Conservation (phyloP, 306 rosid genomes). For the Bauhinia variegata region DNA sequence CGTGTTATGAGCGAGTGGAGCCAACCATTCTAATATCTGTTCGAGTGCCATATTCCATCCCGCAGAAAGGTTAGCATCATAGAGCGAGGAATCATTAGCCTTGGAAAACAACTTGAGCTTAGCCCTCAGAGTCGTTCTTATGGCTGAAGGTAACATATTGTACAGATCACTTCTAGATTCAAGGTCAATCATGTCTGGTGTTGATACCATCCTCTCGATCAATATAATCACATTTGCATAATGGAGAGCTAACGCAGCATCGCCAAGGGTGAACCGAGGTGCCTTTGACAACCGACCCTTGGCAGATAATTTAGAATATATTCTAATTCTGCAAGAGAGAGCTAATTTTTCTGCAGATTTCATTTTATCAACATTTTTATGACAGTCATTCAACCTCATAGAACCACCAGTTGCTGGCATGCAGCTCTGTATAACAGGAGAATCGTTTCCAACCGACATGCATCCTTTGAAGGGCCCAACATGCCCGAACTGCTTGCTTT, state of each 20-base stretch:
- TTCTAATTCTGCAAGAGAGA: constrained; percentile 37
- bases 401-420: constrained; percentile 55
- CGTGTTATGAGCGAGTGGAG: constrained; percentile 80
- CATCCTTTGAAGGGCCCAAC: constrained; percentile 55
- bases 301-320: constrained; percentile 52
- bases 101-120: constrained; percentile 56
- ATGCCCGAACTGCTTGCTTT: constrained; percentile 33
- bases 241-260: constrained; percentile 67
- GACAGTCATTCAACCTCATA: constrained; percentile 49
- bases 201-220: constrained; percentile 62
- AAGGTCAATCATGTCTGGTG: constrained; percentile 50
- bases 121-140: constrained; percentile 56
- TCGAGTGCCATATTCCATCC: constrained; percentile 51
- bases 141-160: constrained; percentile 59
- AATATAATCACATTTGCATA: constrained; percentile 69
- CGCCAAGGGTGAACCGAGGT: constrained; percentile 64
- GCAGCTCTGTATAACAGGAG: constrained; percentile 45
- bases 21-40: constrained; percentile 73
- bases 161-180: constrained; percentile 64
- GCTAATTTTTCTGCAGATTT: constrained; percentile 36
- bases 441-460: constrained; percentile 45
- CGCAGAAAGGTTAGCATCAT: constrained; percentile 46
- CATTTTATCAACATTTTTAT: constrained; percentile 13
- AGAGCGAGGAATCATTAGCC: constrained; percentile 38
- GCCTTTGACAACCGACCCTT: constrained; percentile 45